Base-by-base conservation (phyloP, 2,329 filamentous ascomycete genomes). In the Penicillium sumatraense region DNA sequence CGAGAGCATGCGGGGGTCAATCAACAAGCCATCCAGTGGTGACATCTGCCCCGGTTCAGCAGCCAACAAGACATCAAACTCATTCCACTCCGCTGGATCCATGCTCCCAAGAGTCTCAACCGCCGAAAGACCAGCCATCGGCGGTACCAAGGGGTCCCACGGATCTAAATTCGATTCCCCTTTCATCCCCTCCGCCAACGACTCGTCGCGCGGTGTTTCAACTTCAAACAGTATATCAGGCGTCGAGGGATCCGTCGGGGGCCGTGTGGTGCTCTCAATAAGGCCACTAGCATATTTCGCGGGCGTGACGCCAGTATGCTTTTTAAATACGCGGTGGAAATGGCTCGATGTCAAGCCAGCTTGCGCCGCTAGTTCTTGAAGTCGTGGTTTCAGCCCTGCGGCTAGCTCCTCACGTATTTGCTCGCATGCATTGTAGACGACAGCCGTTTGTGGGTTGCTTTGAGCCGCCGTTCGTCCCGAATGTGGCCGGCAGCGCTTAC, bases 271-370 rank as follows among this genome's bases (percentile, higher is more conserved):
- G 31, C 54, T 50, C 26, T 57, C 55, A 33, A 38, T 24, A 38
- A 63, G 44, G 46, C 60, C 56, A 49, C 53, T 51, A 47, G 63
- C 64, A 66, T 73, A 76, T 54, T 71, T 71, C 18, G 78, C 79
- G 2, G 81, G 82, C 45, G 81, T 83, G 18, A 81, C 62, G 24
- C 81, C 80, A 47, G 74, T 76, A 14, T 75, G 74, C 53, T 78
- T 78, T 65, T 83, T 84, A 63, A 84, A 84, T 29, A 82, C 76
- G 23, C 81, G 79, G 65, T 83, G 81, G 57, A 84, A 80, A 66
- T 84, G 81, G 57, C 80, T 77, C 21, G 80, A 73, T 16, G 80
- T 82, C 54, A 83, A 63, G 1, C 75, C 74, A 14, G 80, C 79
- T 57, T 76, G 74, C 47, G 68, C 70, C 16, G 82, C 80, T 49